Evolutionary conservation across 805 yeast species (phyloP).

Genomic region (Candida lessepsii): DNA sequence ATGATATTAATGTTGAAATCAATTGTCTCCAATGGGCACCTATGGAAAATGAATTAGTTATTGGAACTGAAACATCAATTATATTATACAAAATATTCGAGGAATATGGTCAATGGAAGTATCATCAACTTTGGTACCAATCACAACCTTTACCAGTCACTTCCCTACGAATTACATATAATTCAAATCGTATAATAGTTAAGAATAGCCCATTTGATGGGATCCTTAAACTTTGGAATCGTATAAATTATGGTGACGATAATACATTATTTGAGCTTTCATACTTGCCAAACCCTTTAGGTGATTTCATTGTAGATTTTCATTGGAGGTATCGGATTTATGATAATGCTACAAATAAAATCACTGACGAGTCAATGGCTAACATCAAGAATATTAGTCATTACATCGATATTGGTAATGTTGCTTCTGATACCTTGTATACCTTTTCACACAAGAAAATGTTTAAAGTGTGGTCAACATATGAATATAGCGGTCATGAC

Average conservation of each 20-base stretch:
- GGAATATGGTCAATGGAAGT: slow-evolving; percentile 43
- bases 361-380: slow-evolving; percentile 28
- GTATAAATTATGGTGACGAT: slow-evolving; percentile 62
- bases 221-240: slow-evolving; percentile 74
- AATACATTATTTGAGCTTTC: slow-evolving; percentile 63
- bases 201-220: slow-evolving; percentile 61
- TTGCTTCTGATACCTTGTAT: slow-evolving; percentile 48
- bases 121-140: slow-evolving; percentile 44
- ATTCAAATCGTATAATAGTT: slow-evolving; percentile 61
- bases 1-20: slow-evolving; percentile 18
- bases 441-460: slow-evolving; percentile 60
- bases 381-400: slow-evolving; percentile 35
- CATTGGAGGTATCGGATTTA: slow-evolving; percentile 50
- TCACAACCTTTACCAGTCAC: slow-evolving; percentile 62
- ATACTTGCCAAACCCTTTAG: slow-evolving; percentile 60
- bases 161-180: slow-evolving; percentile 58
- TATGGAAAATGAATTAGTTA: slow-evolving; percentile 51
- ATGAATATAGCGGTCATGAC: slow-evolving; percentile 56
- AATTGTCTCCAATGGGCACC: slow-evolving; percentile 56
- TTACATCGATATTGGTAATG: slow-evolving; percentile 28
- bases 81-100: slow-evolving; percentile 53
- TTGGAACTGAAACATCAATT: slow-evolving; percentile 54
- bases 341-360: slow-evolving; percentile 9
- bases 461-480: slow-evolving; percentile 68
- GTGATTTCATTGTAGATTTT: slow-evolving; percentile 48